Evolutionary conservation across 805 yeast genomes (phyloP).

Genomic region (Sporopachydermia lactativora): DNA sequence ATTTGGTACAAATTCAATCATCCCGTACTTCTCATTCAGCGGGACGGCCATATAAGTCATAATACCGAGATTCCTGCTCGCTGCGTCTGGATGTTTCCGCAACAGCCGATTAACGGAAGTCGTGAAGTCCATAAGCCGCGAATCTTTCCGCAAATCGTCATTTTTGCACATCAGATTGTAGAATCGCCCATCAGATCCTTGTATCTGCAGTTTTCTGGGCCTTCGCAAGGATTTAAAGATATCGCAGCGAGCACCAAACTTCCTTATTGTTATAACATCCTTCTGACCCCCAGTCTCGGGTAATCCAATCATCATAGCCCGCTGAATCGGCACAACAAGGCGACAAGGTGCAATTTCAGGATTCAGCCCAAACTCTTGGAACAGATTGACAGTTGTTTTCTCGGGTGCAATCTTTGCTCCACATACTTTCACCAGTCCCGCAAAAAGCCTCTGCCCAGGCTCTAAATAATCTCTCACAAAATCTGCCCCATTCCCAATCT

Average conservation of each 20-base stretch:
- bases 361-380: constrained; percentile 29
- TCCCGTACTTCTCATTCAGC: constrained; percentile 71
- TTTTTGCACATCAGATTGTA: constrained; percentile 72
- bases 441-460: constrained; percentile 16
- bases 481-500: constrained; percentile 8
- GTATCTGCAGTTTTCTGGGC: constrained; percentile 63
- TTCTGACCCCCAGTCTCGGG: background rate
- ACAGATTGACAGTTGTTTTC: constrained; percentile 15
- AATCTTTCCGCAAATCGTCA: constrained; percentile 93
- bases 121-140: constrained; percentile 85
- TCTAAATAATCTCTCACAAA: constrained; percentile 11
- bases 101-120: constrained; percentile 70
- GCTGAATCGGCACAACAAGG: constrained; percentile 61
- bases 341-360: constrained; percentile 28
- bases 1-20: constrained; percentile 80
- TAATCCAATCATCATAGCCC: constrained; percentile 24
- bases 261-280: background rate
- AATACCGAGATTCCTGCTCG: constrained; percentile 55
- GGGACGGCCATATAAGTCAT: constrained; percentile 84
- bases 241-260: constrained; percentile 14
- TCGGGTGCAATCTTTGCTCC: constrained; percentile 11
- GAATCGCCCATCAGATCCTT: constrained; percentile 65
- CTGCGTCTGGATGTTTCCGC: constrained; percentile 51
- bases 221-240: constrained; percentile 73
- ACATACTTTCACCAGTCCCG: constrained; percentile 16